These are phyloP conservation scores for Labyrinthula sp. DNA, from an alignment of 352 stramenopile genomes.

Conservation along the genomic window DNA sequence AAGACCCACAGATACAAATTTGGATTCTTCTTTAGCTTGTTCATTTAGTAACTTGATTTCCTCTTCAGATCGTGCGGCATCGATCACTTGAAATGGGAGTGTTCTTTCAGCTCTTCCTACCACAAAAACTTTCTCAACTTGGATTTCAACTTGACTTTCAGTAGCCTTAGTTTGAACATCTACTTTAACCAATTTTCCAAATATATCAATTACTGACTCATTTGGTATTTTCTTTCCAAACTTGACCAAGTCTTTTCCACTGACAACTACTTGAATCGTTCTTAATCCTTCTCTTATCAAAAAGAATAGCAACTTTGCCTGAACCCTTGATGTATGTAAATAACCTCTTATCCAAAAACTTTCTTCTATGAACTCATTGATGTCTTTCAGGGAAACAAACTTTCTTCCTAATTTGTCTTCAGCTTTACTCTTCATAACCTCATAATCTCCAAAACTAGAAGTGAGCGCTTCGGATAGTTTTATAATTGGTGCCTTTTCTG, in stretches of 20 bases:
- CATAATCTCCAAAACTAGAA: constrained; percentile 52
- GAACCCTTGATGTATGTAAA: constrained; percentile 70
- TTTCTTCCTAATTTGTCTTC: constrained; percentile 51
- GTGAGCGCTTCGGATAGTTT: too few relatives aligned
- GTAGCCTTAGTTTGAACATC: constrained; percentile 6
- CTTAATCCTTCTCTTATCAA: constrained; percentile 79
- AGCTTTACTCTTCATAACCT: constrained; percentile 55
- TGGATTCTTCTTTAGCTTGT: constrained; percentile 45
- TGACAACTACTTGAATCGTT: constrained; percentile 76
- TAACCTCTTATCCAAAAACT: constrained; percentile 77
- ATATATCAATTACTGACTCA: constrained; percentile 17
- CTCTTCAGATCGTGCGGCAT: constrained; percentile 64
- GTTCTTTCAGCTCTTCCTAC: constrained; percentile 71
- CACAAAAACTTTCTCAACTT: constrained; percentile 73
- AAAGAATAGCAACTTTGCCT: constrained; percentile 81
- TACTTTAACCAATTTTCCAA: constrained; percentile 5
- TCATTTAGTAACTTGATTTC: constrained; percentile 54
- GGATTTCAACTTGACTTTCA: constrained; percentile 62
- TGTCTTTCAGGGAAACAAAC: constrained; percentile 42
- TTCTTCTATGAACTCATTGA: constrained; percentile 53
- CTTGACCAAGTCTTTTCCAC: constrained; percentile 35
- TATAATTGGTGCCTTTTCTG: constrained; percentile 34
- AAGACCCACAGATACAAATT: constrained; percentile 45
- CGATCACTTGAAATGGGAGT: constrained; percentile 77
- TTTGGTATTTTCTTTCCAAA: constrained; percentile 6